Percentiles rank a stretch among this genome's conserved stretches.
Conservation (phyloP, 495 filamentous ascomycete genomes). For the Neurospora sp. region DNA sequence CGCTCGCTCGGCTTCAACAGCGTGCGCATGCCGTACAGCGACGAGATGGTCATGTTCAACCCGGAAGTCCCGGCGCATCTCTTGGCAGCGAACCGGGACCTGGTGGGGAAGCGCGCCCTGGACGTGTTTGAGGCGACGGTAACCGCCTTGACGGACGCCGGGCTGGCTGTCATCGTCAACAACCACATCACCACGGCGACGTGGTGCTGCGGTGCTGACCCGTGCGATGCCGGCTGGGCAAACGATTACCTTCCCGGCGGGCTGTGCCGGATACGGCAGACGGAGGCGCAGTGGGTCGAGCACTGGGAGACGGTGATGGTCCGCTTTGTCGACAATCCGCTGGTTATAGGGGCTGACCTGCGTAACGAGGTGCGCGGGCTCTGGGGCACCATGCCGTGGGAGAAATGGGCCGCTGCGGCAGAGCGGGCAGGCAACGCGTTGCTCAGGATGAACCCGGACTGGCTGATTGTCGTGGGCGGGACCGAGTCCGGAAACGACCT, state of each 20-base stretch:
- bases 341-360: conserved; percentile 49
- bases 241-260: conserved; percentile 43
- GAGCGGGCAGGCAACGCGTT: conserved; percentile 45
- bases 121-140: conserved; percentile 45
- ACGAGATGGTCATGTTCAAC: conserved; percentile 48
- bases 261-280: conserved; percentile 44
- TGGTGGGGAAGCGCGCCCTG: conserved; percentile 39
- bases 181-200: conserved; percentile 52
- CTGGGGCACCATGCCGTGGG: conserved; percentile 54
- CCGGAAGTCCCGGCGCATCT: conserved; percentile 37
- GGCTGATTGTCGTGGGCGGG: conserved; percentile 53
- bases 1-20: conserved; percentile 50
- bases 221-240: conserved; percentile 48
- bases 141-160: conserved; percentile 43
- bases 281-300: conserved; percentile 46
- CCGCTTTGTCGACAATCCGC: conserved; percentile 37
- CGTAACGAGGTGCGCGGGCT: conserved; percentile 51
- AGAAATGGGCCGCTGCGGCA: conserved; percentile 46
- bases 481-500: conserved; percentile 51
- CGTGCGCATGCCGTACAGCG: conserved; percentile 50
- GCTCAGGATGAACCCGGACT: conserved; percentile 45
- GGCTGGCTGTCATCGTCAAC: conserved; percentile 49
- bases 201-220: conserved; percentile 52
- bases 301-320: conserved; percentile 51
- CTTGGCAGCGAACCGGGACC: conserved; percentile 43